Evolutionary conservation across 495 filamentous ascomycete genomes (phyloP).

Genomic region (Xylaria grammica): DNA sequence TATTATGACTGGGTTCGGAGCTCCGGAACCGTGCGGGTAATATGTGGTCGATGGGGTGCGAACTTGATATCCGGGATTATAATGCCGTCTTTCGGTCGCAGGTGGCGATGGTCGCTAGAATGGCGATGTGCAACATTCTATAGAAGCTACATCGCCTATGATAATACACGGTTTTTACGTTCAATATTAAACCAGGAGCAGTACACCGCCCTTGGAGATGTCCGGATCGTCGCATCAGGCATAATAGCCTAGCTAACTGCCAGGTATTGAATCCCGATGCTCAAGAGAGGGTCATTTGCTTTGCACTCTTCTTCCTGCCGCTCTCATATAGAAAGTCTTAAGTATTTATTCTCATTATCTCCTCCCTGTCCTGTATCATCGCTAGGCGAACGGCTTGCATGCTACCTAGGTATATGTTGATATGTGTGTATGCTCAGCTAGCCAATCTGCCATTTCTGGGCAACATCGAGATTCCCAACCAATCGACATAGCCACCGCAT

Average conservation of each 20-base stretch:
- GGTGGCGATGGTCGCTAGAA: background rate
- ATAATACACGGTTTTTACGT: background rate
- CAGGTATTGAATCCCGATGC: background rate
- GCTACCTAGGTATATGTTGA: too few relatives aligned
- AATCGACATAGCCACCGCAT: too few relatives aligned
- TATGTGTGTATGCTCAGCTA: too few relatives aligned
- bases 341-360: too few relatives aligned
- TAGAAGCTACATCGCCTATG: background rate
- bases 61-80: background rate
- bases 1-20: constrained; percentile 2
- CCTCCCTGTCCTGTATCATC: too few relatives aligned
- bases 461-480: too few relatives aligned
- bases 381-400: too few relatives aligned
- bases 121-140: background rate
- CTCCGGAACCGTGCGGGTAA: constrained; percentile 2
- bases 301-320: too few relatives aligned
- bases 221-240: constrained; percentile 4
- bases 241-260: background rate
- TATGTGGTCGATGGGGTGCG: background rate
- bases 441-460: too few relatives aligned
- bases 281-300: too few relatives aligned
- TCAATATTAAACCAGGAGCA: background rate
- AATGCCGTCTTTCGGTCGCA: constrained; percentile 12
- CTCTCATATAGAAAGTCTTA: too few relatives aligned
- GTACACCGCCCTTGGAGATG: background rate